A percentile compares a stretch with the other conserved stretches of the same genome.
phyloP scores from a whole-genome alignment of 2,329 filamentous ascomycete species.

The Sarocladium strictum region DNA sequence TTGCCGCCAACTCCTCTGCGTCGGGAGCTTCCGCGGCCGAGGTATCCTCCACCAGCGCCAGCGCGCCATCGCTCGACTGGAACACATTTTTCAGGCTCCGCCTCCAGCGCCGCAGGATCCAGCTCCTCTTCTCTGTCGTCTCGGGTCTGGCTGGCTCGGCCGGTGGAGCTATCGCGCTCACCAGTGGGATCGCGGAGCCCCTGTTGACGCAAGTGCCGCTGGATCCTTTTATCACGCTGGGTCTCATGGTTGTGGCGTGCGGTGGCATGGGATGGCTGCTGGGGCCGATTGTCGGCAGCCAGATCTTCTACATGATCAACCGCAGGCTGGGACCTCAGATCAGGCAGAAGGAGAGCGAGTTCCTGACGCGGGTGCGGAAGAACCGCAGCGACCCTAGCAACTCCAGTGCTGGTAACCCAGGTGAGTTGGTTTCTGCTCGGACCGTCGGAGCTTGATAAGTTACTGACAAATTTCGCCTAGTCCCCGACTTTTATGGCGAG shows the following conservation, averaged over 20 bases:
- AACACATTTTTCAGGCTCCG: conserved; percentile 89
- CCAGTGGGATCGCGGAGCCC: conserved; percentile 66
- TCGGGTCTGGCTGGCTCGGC: conserved; percentile 58
- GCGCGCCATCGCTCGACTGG: conserved; percentile 61
- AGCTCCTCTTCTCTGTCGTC: conserved; percentile 68
- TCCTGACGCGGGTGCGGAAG: conserved; percentile 86
- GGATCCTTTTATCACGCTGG: conserved; percentile 82
- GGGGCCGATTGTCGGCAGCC: conserved; percentile 76
- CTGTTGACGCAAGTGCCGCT: conserved; percentile 68
- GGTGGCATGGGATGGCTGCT: conserved; percentile 81
- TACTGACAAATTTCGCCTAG: too few relatives aligned
- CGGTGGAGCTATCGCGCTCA: conserved; percentile 59
- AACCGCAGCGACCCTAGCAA: conserved; percentile 86
- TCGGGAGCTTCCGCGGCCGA: conserved; percentile 20
- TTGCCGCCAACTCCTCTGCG: conserved; percentile 11
- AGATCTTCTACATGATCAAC: conserved; percentile 72
- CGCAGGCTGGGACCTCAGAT: conserved; percentile 66
- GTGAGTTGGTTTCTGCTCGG: conserved; percentile 27
- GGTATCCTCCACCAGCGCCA: conserved; percentile 18
- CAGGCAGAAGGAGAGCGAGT: conserved; percentile 84
- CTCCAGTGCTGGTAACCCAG: conserved; percentile 83
- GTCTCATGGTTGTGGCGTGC: conserved; percentile 69
- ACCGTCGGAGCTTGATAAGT: conserved; percentile 14
- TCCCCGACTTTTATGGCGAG: conserved; percentile 97
- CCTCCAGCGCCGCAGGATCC: conserved; percentile 76